A percentile compares a stretch with the other conserved stretches of the same genome.
Conservation (phyloP, 2,329 filamentous ascomycete species). For the Neurospora crassa region DNA sequence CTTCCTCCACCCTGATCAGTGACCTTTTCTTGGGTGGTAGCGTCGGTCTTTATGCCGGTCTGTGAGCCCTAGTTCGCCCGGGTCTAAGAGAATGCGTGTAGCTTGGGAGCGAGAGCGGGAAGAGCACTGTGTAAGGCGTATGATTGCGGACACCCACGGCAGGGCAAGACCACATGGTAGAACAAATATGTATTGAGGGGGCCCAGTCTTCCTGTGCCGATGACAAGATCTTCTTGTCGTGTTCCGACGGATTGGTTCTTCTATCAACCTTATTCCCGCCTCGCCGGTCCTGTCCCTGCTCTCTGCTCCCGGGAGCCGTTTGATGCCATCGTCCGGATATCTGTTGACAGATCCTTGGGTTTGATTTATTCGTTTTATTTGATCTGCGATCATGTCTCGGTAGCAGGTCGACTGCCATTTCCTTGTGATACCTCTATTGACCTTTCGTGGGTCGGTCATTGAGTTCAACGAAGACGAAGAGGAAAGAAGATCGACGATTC, state of each 20-base stretch:
- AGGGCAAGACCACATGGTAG: neutral
- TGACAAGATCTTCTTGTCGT: neutral
- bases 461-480: neutral
- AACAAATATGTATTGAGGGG: neutral
- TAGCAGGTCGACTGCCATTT: slow-evolving; percentile 11
- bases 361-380: neutral
- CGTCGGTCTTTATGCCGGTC: neutral
- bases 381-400: slow-evolving; percentile 14
- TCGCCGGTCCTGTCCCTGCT: slow-evolving; percentile 5
- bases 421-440: slow-evolving; percentile 5
- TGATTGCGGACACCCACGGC: neutral
- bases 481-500: neutral
- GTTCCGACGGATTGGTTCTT: slow-evolving; percentile 12
- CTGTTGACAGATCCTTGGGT: neutral
- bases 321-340: neutral
- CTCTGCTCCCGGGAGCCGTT: slow-evolving; percentile 3
- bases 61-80: neutral
- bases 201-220: neutral
- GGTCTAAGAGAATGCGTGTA: neutral
- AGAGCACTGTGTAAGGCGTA: neutral
- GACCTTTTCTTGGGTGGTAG: neutral
- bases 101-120: neutral
- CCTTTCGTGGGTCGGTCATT: neutral
- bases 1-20: neutral
- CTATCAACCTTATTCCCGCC: slow-evolving; percentile 2